Percentiles rank a stretch among this genome's conserved stretches.
These are phyloP conservation scores for Ganoderma boninense DNA, from an alignment of 1,284 basidiomycete species.

Conservation along the genomic window DNA sequence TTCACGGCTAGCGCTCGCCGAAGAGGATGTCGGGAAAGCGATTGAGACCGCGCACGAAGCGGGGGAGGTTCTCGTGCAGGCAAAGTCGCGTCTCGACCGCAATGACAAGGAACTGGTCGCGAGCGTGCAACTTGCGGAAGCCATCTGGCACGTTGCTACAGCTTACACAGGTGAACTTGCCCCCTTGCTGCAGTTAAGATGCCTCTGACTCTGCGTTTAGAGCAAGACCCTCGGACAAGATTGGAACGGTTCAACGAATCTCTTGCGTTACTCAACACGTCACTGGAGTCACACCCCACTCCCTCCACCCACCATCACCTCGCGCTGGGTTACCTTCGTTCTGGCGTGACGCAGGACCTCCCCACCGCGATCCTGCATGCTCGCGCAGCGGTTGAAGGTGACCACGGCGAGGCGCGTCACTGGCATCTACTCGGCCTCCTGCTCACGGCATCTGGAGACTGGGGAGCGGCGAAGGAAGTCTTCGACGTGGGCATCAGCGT, in stretches of 20 bases:
- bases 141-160: constrained; percentile 67
- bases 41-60: constrained; percentile 65
- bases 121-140: constrained; percentile 69
- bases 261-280: constrained; percentile 62
- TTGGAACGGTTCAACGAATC: constrained; percentile 66
- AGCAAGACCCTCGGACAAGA: constrained; percentile 71
- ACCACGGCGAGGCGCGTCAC: constrained; percentile 76
- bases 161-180: constrained; percentile 63
- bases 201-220: constrained; percentile 47
- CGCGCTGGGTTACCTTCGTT: constrained; percentile 77
- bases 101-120: constrained; percentile 59
- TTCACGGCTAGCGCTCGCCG: constrained; percentile 56
- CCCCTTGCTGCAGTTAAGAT: background rate
- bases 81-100: constrained; percentile 56
- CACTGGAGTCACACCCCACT: constrained; percentile 63
- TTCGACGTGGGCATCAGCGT: constrained; percentile 75
- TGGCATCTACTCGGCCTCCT: constrained; percentile 95
- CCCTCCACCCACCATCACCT: constrained; percentile 83
- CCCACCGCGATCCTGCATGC: constrained; percentile 75
- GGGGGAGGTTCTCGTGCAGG: constrained; percentile 61
- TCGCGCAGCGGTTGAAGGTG: constrained; percentile 80
- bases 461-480: constrained; percentile 81
- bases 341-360: constrained; percentile 71
- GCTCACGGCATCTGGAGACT: constrained; percentile 83
- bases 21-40: constrained; percentile 48